These are phyloP conservation scores for Eucalyptus paniculata DNA, from an alignment of 345 rosid species.

Conservation along the genomic window DNA sequence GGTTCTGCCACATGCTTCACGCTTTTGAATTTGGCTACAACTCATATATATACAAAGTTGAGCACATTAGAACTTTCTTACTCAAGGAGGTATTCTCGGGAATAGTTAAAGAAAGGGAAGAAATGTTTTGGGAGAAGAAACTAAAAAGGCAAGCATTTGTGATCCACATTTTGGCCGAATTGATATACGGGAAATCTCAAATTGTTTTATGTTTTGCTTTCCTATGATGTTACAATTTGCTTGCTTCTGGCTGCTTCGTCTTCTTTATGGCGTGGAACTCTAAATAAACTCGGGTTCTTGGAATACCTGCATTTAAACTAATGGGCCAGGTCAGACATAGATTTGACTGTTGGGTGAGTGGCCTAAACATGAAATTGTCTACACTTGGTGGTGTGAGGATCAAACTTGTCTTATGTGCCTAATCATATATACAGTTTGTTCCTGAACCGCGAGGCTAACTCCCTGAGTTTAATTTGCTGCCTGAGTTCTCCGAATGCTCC, in stretches of 20 bases:
- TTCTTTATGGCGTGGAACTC: neutral
- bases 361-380: neutral
- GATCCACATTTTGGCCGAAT: neutral
- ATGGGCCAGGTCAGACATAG: neutral
- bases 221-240: neutral
- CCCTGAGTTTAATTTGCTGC: neutral
- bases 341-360: neutral
- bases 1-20: neutral
- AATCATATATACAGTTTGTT: neutral
- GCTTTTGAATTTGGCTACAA: neutral
- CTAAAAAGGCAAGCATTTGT: neutral
- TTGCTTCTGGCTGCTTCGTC: neutral
- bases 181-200: neutral
- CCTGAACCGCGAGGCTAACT: neutral
- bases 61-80: neutral
- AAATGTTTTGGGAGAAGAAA: neutral
- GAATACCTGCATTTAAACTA: neutral
- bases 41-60: neutral
- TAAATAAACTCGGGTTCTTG: neutral
- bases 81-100: neutral
- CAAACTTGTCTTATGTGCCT: neutral
- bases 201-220: neutral
- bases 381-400: neutral
- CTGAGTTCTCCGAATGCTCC: neutral
- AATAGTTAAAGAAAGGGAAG: neutral